Evolutionary conservation across 139 green algal species (phyloP).

Genomic region (Closterium sp.): DNA sequence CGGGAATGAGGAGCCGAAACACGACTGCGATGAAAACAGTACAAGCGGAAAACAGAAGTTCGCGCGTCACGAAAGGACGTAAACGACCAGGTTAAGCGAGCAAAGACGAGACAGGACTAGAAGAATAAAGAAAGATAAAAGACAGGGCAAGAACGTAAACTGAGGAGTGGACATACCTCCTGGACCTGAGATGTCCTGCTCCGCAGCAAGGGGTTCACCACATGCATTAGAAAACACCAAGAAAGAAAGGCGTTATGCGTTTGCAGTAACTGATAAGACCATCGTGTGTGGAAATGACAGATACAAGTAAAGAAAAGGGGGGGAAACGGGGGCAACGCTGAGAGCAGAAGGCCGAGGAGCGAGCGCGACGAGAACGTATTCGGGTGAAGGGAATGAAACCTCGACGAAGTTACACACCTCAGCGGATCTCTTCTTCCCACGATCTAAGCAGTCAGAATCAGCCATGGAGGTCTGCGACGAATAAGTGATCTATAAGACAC

Average conservation of each 20-base stretch:
- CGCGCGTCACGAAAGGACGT: no score
- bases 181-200: not conserved
- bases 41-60: no score
- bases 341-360: not conserved
- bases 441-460: not conserved
- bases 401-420: not conserved
- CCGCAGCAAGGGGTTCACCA: not conserved
- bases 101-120: no score
- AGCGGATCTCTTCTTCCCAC: not conserved
- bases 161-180: not conserved
- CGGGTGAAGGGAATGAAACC: not conserved
- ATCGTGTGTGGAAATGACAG: no score
- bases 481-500: not conserved
- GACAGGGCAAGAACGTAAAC: no score
- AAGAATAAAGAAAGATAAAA: no score
- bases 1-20: slow-evolving; percentile 22
- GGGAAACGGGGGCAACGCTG: not conserved
- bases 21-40: not conserved
- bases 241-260: not conserved
- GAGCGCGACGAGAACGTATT: not conserved
- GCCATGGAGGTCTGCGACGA: not conserved
- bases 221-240: not conserved
- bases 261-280: no score
- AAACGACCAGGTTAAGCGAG: no score
- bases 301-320: no score